Evolutionary conservation across 2,329 filamentous ascomycete genomes (phyloP).

Genomic region (Exophiala sideris): DNA sequence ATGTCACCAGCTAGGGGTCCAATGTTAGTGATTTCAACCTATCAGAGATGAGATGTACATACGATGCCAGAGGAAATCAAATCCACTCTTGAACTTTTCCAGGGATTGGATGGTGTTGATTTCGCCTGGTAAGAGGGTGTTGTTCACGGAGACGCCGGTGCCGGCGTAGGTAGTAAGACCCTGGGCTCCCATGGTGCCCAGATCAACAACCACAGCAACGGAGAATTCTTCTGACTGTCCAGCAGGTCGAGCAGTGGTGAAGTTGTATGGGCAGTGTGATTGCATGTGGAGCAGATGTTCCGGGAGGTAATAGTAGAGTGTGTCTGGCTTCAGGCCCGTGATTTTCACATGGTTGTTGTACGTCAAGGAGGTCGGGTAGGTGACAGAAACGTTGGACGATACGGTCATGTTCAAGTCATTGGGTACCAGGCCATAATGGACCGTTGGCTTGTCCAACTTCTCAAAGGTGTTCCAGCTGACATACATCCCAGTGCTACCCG

Average conservation of each 20-base stretch:
- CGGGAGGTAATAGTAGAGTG: slow-evolving; percentile 48
- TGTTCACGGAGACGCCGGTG: slow-evolving; percentile 24
- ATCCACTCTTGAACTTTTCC: slow-evolving; percentile 41
- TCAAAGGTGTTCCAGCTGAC: background rate
- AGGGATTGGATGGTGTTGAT: slow-evolving; percentile 36
- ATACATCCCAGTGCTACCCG: background rate
- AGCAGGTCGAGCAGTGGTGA: slow-evolving; percentile 45
- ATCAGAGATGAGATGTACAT: slow-evolving; percentile 51
- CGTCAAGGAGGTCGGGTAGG: background rate
- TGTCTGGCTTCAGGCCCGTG: slow-evolving; percentile 39
- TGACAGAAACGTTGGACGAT: background rate
- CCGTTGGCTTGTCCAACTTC: background rate
- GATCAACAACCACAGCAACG: slow-evolving; percentile 50
- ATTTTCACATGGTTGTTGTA: slow-evolving; percentile 48
- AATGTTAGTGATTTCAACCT: slow-evolving; percentile 47
- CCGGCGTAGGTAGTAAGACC: slow-evolving; percentile 35
- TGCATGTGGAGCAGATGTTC: slow-evolving; percentile 43
- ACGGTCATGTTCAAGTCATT: background rate
- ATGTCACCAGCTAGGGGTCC: slow-evolving; percentile 46
- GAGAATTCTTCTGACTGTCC: slow-evolving; percentile 44
- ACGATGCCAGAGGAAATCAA: slow-evolving; percentile 52
- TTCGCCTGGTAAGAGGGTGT: background rate
- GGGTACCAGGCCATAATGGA: background rate
- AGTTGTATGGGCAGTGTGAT: slow-evolving; percentile 51
- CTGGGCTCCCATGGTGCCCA: slow-evolving; percentile 53